Base-by-base conservation (phyloP, 2,329 filamentous ascomycete genomes). In the Penicillium griseofulvum region DNA sequence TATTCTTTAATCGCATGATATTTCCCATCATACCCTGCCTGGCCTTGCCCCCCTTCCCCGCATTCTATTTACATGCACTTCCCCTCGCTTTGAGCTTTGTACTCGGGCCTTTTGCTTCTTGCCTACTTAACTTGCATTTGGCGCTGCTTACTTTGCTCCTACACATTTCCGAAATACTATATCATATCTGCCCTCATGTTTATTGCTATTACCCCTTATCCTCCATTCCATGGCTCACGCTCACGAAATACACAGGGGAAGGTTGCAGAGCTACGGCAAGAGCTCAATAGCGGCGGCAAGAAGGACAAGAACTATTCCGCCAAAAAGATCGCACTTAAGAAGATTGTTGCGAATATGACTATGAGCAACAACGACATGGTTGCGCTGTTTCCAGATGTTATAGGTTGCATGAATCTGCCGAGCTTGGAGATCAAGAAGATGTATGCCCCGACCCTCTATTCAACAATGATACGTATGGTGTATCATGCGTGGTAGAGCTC, bases 331-430 rank as follows among this genome's bases (percentile, higher is more conserved):
- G 92, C 94, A 11, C 83, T 99, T 60, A 99, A 99, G 83, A 97
- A 97, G 83, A 97, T 99, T 65, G 94, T 99, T 67, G 94, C 94
- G 73, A 99, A 99, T 74, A 99, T 99, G 94, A 99, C 94, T 62
- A 99, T 99, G 94, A 97, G 93, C 84, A 99, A 99, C 78, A 99
- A 97, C 71, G 94, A 99, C 75, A 99, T 99, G 94, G 89, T 97
- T 52, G 91, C 91, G 37, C 81, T 99, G 49, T 99, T 99, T 67
- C 91, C 93, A 17, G 94, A 99, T 71, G 89, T 99, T 57, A 90
- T 99, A 65, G 87, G 82, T 60, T 97, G 93, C 80, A 99, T 99
- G 94, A 86, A 90, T 66, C 90, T 99, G 59, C 88, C 87, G 49
- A 96, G 89, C 68, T 79, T 99, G 73, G 94, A 99, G 77, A 97